Conservation (phyloP, 768 basidiomycete genomes). For the Mycena chlorophos region DNA sequence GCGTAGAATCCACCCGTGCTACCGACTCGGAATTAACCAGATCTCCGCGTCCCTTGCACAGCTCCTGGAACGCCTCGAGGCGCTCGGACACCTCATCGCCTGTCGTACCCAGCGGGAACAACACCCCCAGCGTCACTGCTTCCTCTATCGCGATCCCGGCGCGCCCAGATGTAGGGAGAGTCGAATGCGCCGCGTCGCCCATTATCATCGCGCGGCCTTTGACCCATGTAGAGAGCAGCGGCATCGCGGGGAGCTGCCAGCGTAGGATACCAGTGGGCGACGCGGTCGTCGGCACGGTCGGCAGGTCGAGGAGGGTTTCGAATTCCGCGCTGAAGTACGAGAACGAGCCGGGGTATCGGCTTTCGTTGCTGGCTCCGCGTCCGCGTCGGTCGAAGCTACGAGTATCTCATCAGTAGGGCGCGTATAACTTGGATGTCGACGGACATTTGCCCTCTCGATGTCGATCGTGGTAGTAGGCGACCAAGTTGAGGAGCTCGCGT, state of each 20-base stretch:
- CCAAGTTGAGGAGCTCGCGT: neutral
- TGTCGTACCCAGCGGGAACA: slow-evolving; percentile 17
- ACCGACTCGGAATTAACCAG: slow-evolving; percentile 11
- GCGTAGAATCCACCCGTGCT: neutral
- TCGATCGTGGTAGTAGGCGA: neutral
- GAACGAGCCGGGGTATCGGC: slow-evolving; percentile 9
- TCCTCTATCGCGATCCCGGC: slow-evolving; percentile 30
- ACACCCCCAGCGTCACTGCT: slow-evolving; percentile 11
- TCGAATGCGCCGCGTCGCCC: slow-evolving; percentile 26
- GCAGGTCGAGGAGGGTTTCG: neutral
- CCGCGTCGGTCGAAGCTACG: slow-evolving; percentile 6
- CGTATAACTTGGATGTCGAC: neutral
- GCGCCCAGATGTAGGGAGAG: slow-evolving; percentile 25
- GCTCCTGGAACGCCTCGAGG: slow-evolving; percentile 12
- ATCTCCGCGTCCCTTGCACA: slow-evolving; percentile 18
- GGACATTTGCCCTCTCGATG: neutral
- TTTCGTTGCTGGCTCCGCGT: too few relatives aligned
- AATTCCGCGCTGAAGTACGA: slow-evolving; percentile 12
- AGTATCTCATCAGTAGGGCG: neutral
- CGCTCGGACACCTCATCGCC: slow-evolving; percentile 12
- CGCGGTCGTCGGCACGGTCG: too few relatives aligned
- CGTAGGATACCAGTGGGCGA: slow-evolving; percentile 5
- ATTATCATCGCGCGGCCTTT: slow-evolving; percentile 9
- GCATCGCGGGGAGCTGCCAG: slow-evolving; percentile 14
- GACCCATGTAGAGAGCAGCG: slow-evolving; percentile 11